Conservation (phyloP, 139 green algal species). For the Astrephomene gubernaculifera region DNA sequence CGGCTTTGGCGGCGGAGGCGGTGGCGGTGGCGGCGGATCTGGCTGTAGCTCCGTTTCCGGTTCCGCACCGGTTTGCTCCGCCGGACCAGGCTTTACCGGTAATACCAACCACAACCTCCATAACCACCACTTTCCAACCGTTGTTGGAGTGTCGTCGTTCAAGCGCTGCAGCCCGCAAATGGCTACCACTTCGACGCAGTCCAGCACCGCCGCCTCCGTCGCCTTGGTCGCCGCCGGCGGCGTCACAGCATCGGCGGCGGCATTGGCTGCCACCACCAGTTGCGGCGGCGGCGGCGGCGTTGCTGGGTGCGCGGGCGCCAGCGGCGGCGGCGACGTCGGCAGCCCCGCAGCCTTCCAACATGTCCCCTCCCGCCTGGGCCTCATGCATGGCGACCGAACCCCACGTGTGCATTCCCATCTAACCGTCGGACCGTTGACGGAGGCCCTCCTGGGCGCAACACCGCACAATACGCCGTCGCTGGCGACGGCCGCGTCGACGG, state of each 20-base stretch:
- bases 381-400: constrained; percentile 1
- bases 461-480: not conserved
- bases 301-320: not conserved
- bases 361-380: constrained; percentile 8
- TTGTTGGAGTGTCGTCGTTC: not conserved
- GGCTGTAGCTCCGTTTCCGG: no score
- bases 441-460: not conserved
- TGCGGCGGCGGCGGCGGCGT: not conserved
- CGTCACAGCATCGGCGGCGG: not conserved
- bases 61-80: no score
- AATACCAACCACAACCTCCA: not conserved
- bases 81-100: no score
- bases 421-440: not conserved
- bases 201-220: not conserved
- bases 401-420: not conserved
- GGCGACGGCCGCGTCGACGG: not conserved
- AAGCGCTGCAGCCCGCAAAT: not conserved
- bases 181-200: not conserved
- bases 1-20: no score
- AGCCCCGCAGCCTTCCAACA: not conserved
- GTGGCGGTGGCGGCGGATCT: no score
- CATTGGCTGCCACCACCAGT: not conserved
- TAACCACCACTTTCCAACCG: not conserved
- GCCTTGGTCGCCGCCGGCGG: not conserved
- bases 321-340: not conserved